Percentiles rank a stretch among this genome's conserved stretches.
phyloP scores from a whole-genome alignment of 371 early-diverging fungal species.

The Phascolomyces articulosus region DNA sequence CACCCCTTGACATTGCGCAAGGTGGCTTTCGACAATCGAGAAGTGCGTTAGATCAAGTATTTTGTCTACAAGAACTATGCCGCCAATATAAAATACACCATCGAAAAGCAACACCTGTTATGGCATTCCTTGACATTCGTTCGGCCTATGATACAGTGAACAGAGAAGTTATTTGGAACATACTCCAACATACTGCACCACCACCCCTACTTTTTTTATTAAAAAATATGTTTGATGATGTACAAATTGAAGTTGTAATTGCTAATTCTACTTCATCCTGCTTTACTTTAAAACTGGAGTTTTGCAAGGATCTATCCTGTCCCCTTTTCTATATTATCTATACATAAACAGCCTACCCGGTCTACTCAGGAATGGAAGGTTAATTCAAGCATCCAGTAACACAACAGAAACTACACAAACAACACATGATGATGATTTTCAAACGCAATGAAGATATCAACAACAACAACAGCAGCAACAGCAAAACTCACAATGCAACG shows the following conservation, averaged over 20 bases:
- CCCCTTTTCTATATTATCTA: constrained; percentile 27
- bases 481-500: too few relatives aligned
- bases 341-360: constrained; percentile 23
- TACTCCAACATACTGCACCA: neutral
- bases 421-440: constrained; percentile 2
- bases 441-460: too few relatives aligned
- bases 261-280: constrained; percentile 5
- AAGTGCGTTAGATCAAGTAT: constrained; percentile 10
- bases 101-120: constrained; percentile 7
- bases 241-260: neutral
- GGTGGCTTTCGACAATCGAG: constrained; percentile 30
- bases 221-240: constrained; percentile 15
- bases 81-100: neutral
- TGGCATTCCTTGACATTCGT: constrained; percentile 26
- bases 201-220: constrained; percentile 3
- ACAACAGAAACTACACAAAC: neutral
- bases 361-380: constrained; percentile 2
- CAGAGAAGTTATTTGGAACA: constrained; percentile 17
- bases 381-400: neutral
- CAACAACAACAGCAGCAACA: too few relatives aligned
- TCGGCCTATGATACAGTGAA: constrained; percentile 21
- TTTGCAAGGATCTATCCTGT: constrained; percentile 26
- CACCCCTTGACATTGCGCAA: constrained; percentile 27
- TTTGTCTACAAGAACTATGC: constrained; percentile 6
- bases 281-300: constrained; percentile 19